Percentiles rank a stretch among this genome's conserved stretches.
phyloP scores from a whole-genome alignment of 1,284 basidiomycete species.

The Naganishia albida region DNA sequence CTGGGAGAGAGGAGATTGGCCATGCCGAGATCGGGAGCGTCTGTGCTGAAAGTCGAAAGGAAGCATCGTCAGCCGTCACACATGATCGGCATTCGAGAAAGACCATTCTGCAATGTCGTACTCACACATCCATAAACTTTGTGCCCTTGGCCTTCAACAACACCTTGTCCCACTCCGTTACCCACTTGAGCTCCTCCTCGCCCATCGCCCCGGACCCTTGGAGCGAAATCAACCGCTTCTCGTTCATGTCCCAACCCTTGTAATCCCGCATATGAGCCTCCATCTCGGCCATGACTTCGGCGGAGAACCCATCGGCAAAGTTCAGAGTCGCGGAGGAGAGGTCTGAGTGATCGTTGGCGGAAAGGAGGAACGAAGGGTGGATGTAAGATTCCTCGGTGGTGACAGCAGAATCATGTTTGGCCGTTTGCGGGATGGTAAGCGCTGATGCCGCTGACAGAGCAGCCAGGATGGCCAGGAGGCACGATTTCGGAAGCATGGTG shows the following conservation, averaged over 20 bases:
- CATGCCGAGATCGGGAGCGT: constrained; percentile 61
- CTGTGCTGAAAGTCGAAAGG: constrained; percentile 62
- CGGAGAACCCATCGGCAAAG: neutral
- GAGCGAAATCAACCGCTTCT: constrained; percentile 39
- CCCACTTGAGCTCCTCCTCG: constrained; percentile 61
- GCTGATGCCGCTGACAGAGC: constrained; percentile 12
- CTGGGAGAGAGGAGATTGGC: constrained; percentile 47
- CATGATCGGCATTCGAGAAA: constrained; percentile 32
- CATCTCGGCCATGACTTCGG: constrained; percentile 43
- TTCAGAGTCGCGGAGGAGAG: neutral
- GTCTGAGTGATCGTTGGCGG: neutral
- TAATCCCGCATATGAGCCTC: constrained; percentile 28
- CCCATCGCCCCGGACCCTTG: constrained; percentile 16
- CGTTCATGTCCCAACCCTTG: constrained; percentile 33
- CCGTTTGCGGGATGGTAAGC: constrained; percentile 16
- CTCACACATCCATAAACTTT: constrained; percentile 82
- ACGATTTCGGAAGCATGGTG: constrained; percentile 19
- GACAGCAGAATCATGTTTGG: neutral
- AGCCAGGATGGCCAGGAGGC: constrained; percentile 27
- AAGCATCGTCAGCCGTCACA: constrained; percentile 38
- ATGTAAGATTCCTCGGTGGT: constrained; percentile 1
- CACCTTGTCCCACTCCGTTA: constrained; percentile 85
- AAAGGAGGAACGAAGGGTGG: constrained; percentile 7
- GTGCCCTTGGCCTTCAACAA: constrained; percentile 64
- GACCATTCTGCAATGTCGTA: constrained; percentile 9